These are phyloP conservation scores for Aspergillus bertholletiae DNA, from an alignment of 495 filamentous ascomycete species.

Conservation along the genomic window DNA sequence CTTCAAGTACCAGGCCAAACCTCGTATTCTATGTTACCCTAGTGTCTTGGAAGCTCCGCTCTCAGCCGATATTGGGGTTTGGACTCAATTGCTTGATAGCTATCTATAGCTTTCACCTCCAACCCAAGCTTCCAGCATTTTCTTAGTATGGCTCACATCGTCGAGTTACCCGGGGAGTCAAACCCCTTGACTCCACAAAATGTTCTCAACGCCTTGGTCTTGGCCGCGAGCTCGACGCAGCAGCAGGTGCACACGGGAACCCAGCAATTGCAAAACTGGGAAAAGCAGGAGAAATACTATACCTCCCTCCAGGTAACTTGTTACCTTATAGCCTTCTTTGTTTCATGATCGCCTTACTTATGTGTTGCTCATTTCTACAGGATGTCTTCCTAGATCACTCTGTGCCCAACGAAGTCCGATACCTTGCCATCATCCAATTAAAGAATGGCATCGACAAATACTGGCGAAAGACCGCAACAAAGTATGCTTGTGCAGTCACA, in stretches of 20 bases:
- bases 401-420: slow-evolving; percentile 70
- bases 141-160: slow-evolving; percentile 35
- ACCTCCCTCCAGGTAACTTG: slow-evolving; percentile 65
- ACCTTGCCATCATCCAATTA: slow-evolving; percentile 87
- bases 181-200: slow-evolving; percentile 62
- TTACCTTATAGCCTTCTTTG: not conserved
- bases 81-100: not conserved
- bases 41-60: slow-evolving; percentile 1
- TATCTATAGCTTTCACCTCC: slow-evolving; percentile 2
- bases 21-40: not conserved
- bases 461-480: slow-evolving; percentile 73
- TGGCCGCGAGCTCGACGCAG: slow-evolving; percentile 69
- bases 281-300: slow-evolving; percentile 70
- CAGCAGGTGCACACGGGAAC: slow-evolving; percentile 74
- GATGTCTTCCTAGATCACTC: slow-evolving; percentile 74
- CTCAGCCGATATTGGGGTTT: slow-evolving; percentile 2
- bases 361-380: slow-evolving; percentile 31
- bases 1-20: not conserved
- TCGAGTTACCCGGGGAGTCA: slow-evolving; percentile 58
- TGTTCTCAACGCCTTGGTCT: slow-evolving; percentile 66
- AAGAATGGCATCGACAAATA: slow-evolving; percentile 95
- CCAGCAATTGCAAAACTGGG: slow-evolving; percentile 84
- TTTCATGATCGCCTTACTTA: slow-evolving; percentile 4
- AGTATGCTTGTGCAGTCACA: slow-evolving; percentile 36
- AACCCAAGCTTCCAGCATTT: not conserved